Base-by-base conservation (phyloP, 1,284 basidiomycete species). In the Rhodofomes roseus region DNA sequence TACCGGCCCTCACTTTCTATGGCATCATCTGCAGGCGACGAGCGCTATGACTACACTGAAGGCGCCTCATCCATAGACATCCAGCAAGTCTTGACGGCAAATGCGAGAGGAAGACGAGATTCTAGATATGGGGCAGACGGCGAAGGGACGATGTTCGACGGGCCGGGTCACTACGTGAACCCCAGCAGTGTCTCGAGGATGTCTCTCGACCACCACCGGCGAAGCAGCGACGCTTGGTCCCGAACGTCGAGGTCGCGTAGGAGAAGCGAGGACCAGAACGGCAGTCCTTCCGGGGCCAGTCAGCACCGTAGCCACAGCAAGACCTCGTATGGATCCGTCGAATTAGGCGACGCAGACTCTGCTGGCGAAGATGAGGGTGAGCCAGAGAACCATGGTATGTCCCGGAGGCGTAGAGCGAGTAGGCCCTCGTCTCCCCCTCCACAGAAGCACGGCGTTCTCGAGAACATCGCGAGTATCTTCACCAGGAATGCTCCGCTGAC, bases 1-100 rank as follows among this genome's bases (percentile, higher is more conserved):
- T 23, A 36, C 31, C 8, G 11, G n/a, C 20, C 50, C 29, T 16
- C 29, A 8, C 1, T 9, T 12, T 36, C 7, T 2, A 52, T 52
- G 50, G 50, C 50, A 16, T 52, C 50, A n/a, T 52, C 50, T 18
- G 12, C n/a, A 9, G 50, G 50, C 20, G 7, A 27, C 9, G 55
- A 46, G 29, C 54, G 56, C 2, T 66, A 88, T 66, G 90, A 93
- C 75, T 93, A 93, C 71, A 92, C 91, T 4, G 90, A 93, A 66
- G 91, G 90, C 40, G 90, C 91, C 39, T 88, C 87, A n/a, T 78
- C 83, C 9, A 76, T 85, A 40, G 90, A 92, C 62, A 91, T 93
- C 55, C 72, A 81, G 60, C 72, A 78, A 62, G 90, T 81, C 20
- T 66, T 86, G 31, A 75, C 77, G 40, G 82, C 77, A 63, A 58